phyloP scores from a whole-genome alignment of 371 early-diverging fungal genomes.

The Mortierella sp. region DNA sequence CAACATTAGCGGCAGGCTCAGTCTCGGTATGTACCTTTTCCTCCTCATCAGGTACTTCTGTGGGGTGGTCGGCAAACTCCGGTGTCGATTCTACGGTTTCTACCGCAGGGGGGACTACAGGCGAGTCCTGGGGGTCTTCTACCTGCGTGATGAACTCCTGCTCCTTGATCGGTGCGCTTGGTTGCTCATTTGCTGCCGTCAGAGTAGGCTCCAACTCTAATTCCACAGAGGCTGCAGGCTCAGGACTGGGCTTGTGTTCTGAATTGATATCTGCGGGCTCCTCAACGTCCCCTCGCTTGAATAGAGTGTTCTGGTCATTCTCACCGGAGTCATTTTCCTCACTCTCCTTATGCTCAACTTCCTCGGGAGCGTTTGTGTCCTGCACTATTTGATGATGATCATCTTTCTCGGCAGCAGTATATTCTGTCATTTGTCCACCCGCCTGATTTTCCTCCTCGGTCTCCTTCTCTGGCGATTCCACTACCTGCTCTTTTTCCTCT shows the following conservation, averaged over 20 bases:
- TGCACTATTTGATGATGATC: not conserved
- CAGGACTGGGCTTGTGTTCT: slow-evolving; percentile 9
- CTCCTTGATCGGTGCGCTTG: not conserved
- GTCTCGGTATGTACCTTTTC: not conserved
- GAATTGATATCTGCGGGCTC: slow-evolving; percentile 3
- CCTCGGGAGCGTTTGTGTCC: not conserved
- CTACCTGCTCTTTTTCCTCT: not conserved
- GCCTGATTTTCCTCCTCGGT: not conserved
- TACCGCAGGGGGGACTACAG: not conserved
- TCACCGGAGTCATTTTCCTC: not conserved
- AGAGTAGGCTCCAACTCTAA: slow-evolving; percentile 7
- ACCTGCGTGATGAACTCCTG: not conserved
- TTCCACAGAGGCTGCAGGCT: too few relatives aligned
- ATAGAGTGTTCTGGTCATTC: not conserved
- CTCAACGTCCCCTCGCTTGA: not conserved
- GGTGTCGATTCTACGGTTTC: slow-evolving; percentile 22
- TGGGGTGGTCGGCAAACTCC: slow-evolving; percentile 25
- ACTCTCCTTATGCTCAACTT: not conserved
- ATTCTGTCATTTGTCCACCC: not conserved
- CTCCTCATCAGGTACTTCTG: slow-evolving; percentile 8
- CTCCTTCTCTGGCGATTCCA: not conserved
- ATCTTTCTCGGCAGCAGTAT: not conserved
- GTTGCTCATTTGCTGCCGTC: not conserved
- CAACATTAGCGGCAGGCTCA: not conserved
- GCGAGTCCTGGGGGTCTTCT: not conserved